Base-by-base conservation (phyloP, 345 rosid genomes). In the Psidium friedrichsthalianum region DNA sequence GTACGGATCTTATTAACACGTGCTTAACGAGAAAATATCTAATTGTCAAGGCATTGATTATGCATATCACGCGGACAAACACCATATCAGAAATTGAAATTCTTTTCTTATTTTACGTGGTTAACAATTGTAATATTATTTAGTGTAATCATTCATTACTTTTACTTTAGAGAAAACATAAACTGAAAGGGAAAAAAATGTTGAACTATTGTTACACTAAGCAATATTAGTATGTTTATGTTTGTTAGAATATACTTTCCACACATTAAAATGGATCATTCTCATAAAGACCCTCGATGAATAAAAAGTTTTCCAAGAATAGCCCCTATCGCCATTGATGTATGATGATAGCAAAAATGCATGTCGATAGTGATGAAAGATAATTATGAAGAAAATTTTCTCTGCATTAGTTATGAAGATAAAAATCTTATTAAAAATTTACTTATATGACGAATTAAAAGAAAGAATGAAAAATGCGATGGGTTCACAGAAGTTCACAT, bases 311-410 rank as follows among this genome's bases (percentile, higher is more conserved):
- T 42, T 13, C 36, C 18, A 2, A 36, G 13, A 59, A 59, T n/a
- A 27, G 13, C 15, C 36, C 3, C 36, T 36, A 59, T n/a, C 0
- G 36, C 69, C 0, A 0, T n/a, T 0, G 1, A n/a, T n/a, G 36
- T 59, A 59, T n/a, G 8, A n/a, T 6, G 32, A 58, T 13, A 15
- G 69, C n/a, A 13, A n/a, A 44, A 44, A 44, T 44, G 6, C 47
- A 6, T 8, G 6, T 44, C 47, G 1, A 44, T 44, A 44, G 47
- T 6, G 47, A 44, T 44, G 47, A 44, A 44, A 44, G 47, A 6
- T 44, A 44, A 6, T 44, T 44, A 44, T 44, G 47, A 44, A 44
- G 47, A 44, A 44, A 44, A 44, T 44, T 44, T 44, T 44, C 47
- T 44, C 47, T 6, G 8, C 7, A 44, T 44, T 9, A 49, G 51